Percentiles rank a stretch among this genome's conserved stretches.
These are phyloP conservation scores for Cryptococcus deneoformans DNA, from an alignment of 1,284 basidiomycete species.

Conservation along the genomic window DNA sequence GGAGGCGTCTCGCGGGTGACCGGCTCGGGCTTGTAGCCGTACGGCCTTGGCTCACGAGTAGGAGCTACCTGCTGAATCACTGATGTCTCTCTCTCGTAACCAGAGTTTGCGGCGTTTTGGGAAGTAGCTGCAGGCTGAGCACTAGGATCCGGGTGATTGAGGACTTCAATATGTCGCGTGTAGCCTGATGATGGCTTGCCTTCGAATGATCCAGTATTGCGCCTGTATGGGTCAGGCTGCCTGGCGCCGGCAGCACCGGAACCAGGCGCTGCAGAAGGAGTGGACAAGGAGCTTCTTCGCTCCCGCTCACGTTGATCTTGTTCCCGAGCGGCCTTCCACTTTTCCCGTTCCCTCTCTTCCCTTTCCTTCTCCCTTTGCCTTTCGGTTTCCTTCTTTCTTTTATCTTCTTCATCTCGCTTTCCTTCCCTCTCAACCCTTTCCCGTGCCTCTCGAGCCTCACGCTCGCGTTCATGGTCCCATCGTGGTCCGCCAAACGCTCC, in stretches of 20 bases:
- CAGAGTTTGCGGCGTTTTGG: background rate
- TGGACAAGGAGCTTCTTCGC: background rate
- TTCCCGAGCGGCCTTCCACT: conserved; percentile 7
- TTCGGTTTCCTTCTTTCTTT: conserved; percentile 4
- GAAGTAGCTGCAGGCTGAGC: background rate
- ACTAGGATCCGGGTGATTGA: conserved; percentile 26
- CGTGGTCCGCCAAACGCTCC: conserved; percentile 14
- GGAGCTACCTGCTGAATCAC: conserved; percentile 36
- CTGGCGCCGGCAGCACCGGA: background rate
- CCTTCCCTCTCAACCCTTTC: conserved; percentile 4
- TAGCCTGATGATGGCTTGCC: conserved; percentile 11
- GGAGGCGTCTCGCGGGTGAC: background rate
- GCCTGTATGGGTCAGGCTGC: conserved; percentile 17
- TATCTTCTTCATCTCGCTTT: conserved; percentile 4
- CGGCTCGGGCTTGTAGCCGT: conserved; percentile 29
- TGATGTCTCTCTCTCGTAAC: conserved; percentile 6
- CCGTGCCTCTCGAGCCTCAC: conserved; percentile 2
- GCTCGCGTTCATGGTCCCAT: conserved; percentile 18
- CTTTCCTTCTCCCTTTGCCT: conserved; percentile 7
- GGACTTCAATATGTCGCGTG: conserved; percentile 33
- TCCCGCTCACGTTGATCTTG: conserved; percentile 6
- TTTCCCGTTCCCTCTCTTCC: conserved; percentile 11
- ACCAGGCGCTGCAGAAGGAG: background rate
- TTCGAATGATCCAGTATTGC: conserved; percentile 3
- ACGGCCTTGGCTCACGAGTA: conserved; percentile 32